Evolutionary conservation across 2,329 filamentous ascomycete genomes (phyloP), one percentile per base, ranked within the genome.

Genomic region (Aspergillus sp.): DNA sequence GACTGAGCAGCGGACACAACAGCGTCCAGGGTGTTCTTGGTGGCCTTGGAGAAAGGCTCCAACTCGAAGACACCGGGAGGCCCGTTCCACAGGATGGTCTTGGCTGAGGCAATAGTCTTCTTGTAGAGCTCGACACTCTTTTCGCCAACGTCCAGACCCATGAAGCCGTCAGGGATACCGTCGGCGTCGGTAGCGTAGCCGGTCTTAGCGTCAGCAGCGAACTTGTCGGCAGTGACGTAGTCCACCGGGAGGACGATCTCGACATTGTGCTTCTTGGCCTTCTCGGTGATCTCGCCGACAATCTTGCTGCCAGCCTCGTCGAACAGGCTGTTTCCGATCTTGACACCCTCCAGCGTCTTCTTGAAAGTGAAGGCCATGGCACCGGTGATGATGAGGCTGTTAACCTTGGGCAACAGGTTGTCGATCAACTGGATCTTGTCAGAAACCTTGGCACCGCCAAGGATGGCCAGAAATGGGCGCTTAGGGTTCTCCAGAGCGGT

Each of bases 311-410:
- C 93, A 44, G 85, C 85, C 77, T 96, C 88, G 62, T 98, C 93
- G 68, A 94, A 98, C 62, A 98, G 80, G 44, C 76, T 93, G 76
- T 83, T 83, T 52, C 93, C 93, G 57, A 98, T 98, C 71, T 83
- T 80, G 64, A 97, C 83, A 67, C 80, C 78, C 73, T 96, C 81
- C 48, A 97, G 80, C n/a, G 88, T 91, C 82, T 98, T 98, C 81
- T 97, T 97, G 82, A 98, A 98, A 61, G 93, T 98, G 77, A 97
- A 98, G 53, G 93, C 90, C 93, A 98, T 98, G 62, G 82, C 93
- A 67, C 93, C 93, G 70, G 91, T 95, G 73, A 98, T 85, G 73
- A 98, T 86, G 57, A 98, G 81, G 70, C 85, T 93, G 80, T 98
- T 81, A 71, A 98, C 90, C 81, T 98, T 97, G 73, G 89, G 87